A percentile compares a stretch with the other conserved stretches of the same genome.
Conservation (phyloP, 768 basidiomycete genomes). For the Pholiota conissans region DNA sequence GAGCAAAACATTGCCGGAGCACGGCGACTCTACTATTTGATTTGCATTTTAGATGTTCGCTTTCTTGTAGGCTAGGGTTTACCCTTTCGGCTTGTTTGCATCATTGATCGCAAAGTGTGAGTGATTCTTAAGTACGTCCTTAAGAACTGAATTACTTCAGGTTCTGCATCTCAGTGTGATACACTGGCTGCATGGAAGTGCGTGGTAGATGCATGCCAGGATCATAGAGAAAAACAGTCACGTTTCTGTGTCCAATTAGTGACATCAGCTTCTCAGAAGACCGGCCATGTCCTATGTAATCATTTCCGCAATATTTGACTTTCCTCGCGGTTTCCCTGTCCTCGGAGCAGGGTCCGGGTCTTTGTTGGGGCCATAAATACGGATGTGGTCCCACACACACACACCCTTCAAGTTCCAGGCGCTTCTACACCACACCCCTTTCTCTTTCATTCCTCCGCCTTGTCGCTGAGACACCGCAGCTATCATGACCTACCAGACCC, state of each 20-base stretch:
- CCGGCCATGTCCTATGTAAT: background rate
- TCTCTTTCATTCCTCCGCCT: background rate
- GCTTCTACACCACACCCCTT: conserved; percentile 2
- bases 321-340: background rate
- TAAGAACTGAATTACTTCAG: background rate
- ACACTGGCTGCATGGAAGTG: background rate
- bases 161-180: background rate
- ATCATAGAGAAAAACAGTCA: background rate
- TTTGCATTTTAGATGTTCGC: background rate
- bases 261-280: background rate
- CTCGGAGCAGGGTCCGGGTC: background rate
- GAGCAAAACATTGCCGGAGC: background rate
- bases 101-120: too few relatives aligned
- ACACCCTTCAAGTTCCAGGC: conserved; percentile 1
- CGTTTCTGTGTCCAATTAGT: background rate
- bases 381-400: conserved; percentile 2
- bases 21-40: background rate
- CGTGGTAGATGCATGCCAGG: background rate
- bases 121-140: background rate
- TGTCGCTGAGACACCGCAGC: background rate
- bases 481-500: conserved; percentile 20
- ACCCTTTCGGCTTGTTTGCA: too few relatives aligned
- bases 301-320: background rate
- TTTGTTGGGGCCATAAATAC: conserved; percentile 2
- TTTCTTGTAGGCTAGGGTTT: background rate